A percentile compares a stretch with the other conserved stretches of the same genome.
Evolutionary conservation across 495 filamentous ascomycete genomes (phyloP).

Genomic region (Parmelia sp.): DNA sequence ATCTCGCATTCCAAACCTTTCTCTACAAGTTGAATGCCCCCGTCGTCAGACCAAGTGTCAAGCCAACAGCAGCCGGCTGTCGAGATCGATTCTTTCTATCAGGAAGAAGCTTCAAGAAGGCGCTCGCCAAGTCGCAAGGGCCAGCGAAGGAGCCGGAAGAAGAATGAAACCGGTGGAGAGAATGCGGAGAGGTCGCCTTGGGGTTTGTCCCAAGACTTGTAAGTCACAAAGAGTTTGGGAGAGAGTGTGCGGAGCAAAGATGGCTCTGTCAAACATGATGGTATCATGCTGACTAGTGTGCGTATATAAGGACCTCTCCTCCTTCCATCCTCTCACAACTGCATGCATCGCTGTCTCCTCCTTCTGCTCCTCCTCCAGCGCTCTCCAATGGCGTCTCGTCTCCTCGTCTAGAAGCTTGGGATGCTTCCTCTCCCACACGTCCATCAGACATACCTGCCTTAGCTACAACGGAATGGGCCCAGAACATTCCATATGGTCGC

Average conservation of each 20-base stretch:
- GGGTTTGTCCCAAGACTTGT: constrained; percentile 33
- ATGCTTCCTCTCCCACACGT: constrained; percentile 33
- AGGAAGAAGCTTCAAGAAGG: constrained; percentile 30
- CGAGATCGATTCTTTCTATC: constrained; percentile 13
- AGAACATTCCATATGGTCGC: constrained; percentile 44
- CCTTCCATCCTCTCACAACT: constrained; percentile 29
- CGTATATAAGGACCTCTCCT: constrained; percentile 26
- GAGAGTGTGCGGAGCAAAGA: constrained; percentile 27
- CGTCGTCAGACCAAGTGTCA: constrained; percentile 23
- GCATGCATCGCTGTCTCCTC: constrained; percentile 13
- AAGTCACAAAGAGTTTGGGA: constrained; percentile 24
- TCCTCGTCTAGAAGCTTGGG: constrained; percentile 42
- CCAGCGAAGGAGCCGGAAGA: constrained; percentile 43
- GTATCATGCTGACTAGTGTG: constrained; percentile 2
- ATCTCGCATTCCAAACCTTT: constrained; percentile 1
- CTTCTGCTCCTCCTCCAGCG: constrained; percentile 10
- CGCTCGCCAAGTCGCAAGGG: constrained; percentile 40
- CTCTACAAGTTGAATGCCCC: constrained; percentile 28
- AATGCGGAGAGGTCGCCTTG: constrained; percentile 29
- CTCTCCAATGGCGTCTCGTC: constrained; percentile 34
- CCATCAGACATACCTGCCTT: constrained; percentile 31
- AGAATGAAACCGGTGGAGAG: constrained; percentile 29
- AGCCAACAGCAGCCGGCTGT: constrained; percentile 20
- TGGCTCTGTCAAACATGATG: constrained; percentile 5
- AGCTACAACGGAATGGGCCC: constrained; percentile 45